Evolutionary conservation across 1,284 basidiomycete genomes (phyloP).

Genomic region (Ustilago sp.): DNA sequence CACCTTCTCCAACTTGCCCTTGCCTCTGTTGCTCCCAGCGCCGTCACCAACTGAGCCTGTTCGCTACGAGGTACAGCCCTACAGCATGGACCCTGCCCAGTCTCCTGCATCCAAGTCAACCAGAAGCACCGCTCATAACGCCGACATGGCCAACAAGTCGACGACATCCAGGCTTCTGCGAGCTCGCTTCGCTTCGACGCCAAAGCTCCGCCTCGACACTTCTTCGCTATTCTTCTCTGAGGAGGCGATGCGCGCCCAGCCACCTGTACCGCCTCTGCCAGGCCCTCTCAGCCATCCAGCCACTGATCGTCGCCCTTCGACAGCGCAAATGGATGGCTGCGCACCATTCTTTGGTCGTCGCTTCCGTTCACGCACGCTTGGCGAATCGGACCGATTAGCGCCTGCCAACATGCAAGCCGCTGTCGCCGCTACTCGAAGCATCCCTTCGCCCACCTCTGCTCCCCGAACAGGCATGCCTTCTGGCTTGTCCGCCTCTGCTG

Average conservation of each 20-base stretch:
- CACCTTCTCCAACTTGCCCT: slow-evolving; percentile 2
- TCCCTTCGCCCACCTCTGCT: slow-evolving; percentile 5
- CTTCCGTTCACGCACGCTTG: slow-evolving; percentile 52
- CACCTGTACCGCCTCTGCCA: slow-evolving; percentile 30
- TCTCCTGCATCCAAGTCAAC: not conserved
- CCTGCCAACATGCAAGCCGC: slow-evolving; percentile 22
- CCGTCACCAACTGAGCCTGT: slow-evolving; percentile 15
- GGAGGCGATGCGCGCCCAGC: slow-evolving; percentile 16
- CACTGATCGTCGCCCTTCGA: slow-evolving; percentile 35
- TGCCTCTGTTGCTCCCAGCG: slow-evolving; percentile 3
- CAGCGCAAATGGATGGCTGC: slow-evolving; percentile 39
- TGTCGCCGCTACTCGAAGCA: slow-evolving; percentile 3
- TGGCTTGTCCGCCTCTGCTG: slow-evolving; percentile 2
- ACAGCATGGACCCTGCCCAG: slow-evolving; percentile 12
- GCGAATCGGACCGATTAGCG: slow-evolving; percentile 40
- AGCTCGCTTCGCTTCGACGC: slow-evolving; percentile 42
- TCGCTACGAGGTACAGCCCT: slow-evolving; percentile 28
- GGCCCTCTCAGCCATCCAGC: not conserved
- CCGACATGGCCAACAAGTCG: not conserved
- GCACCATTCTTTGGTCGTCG: slow-evolving; percentile 44
- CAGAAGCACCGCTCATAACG: not conserved
- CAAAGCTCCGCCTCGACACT: slow-evolving; percentile 40
- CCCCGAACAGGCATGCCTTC: slow-evolving; percentile 10
- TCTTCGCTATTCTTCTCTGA: slow-evolving; percentile 15
- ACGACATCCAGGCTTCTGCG: slow-evolving; percentile 25